Evolutionary conservation across 1,284 basidiomycete genomes (phyloP), one percentile per base, ranked within the genome.

Genomic region (Tylopilus sp.): DNA sequence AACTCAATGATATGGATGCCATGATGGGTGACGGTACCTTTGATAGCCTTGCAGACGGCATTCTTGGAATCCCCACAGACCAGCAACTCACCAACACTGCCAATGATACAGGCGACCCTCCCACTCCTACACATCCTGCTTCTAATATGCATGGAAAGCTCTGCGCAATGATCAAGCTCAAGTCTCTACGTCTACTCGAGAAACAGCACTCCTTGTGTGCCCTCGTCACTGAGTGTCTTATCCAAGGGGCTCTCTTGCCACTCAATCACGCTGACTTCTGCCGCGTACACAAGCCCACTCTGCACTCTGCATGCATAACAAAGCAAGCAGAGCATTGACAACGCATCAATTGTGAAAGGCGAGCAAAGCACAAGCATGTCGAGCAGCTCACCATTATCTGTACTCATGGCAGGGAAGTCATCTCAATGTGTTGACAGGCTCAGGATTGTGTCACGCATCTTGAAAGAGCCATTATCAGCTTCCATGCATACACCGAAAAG

Each of bases 311-410:
- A 27, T 91, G 95, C 48, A 89, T 88, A 79, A 98, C 95, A 5
- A 98, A 99, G 81, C 88, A 90, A 72, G 88, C 93, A 23, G 98
- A 99, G 82, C 88, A 95, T 67, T 92, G 93, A 78, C 98, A 99
- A 79, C 92, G 96, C 34, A 86, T 89, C 13, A 96, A 99, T 72
- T 90, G 96, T 31, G 97, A 99, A 82, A 90, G 92, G 62, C 90
- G 94, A 42, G 96, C 96, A 59, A 98, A 98, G 81, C 93, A 96
- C 84, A 96, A 98, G 78, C 98, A 99, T 77, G 89, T 98, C 76
- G 94, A 97, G 75, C 96, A 98, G 78, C 92, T 99, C 76, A 86
- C 86, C 58, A 89, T 94, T 70, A 98, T 99, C 75, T 93, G 91
- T 79, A 83, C 86, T 57, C 98, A 99, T 78, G 96, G 95, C 4